Percentiles rank a stretch among this genome's conserved stretches.
These are phyloP conservation scores for Allantophomopsis lycopodina DNA, from an alignment of 2,329 filamentous ascomycete species.

Conservation along the genomic window DNA sequence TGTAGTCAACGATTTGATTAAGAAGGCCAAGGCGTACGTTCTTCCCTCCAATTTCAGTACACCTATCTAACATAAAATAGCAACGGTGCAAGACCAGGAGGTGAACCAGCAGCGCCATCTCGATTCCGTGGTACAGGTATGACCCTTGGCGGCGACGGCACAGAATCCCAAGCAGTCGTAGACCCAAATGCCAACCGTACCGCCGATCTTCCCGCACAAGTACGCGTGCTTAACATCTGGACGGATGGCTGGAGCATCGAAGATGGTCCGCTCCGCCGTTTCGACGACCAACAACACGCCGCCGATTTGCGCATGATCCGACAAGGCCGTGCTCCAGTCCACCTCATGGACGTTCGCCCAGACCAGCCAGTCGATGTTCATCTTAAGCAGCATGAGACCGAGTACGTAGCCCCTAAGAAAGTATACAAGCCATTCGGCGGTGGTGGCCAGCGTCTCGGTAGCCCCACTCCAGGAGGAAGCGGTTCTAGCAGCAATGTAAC, in stretches of 20 bases:
- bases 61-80: slow-evolving; percentile 21
- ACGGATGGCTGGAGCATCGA: slow-evolving; percentile 76
- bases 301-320: slow-evolving; percentile 64
- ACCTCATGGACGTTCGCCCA: slow-evolving; percentile 62
- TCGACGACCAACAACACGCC: slow-evolving; percentile 65
- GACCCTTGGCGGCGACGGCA: slow-evolving; percentile 67
- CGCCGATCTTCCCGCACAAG: slow-evolving; percentile 27
- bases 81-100: slow-evolving; percentile 43
- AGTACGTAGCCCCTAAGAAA: slow-evolving; percentile 60
- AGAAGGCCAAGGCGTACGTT: slow-evolving; percentile 45
- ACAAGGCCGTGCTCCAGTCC: slow-evolving; percentile 59
- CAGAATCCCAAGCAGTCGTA: slow-evolving; percentile 53
- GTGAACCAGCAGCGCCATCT: slow-evolving; percentile 32
- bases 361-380: slow-evolving; percentile 71
- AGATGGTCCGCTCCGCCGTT: slow-evolving; percentile 64
- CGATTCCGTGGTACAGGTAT: slow-evolving; percentile 59
- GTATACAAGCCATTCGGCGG: slow-evolving; percentile 66
- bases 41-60: neutral
- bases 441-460: slow-evolving; percentile 60
- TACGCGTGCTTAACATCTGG: slow-evolving; percentile 67
- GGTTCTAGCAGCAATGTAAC: slow-evolving; percentile 18
- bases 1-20: slow-evolving; percentile 48
- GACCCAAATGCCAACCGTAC: slow-evolving; percentile 32
- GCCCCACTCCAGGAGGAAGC: slow-evolving; percentile 55
- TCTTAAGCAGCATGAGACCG: slow-evolving; percentile 56